A percentile compares a stretch with the other conserved stretches of the same genome.
Conservation (phyloP, 805 yeast species). For the Suhomyces canberraensis region DNA sequence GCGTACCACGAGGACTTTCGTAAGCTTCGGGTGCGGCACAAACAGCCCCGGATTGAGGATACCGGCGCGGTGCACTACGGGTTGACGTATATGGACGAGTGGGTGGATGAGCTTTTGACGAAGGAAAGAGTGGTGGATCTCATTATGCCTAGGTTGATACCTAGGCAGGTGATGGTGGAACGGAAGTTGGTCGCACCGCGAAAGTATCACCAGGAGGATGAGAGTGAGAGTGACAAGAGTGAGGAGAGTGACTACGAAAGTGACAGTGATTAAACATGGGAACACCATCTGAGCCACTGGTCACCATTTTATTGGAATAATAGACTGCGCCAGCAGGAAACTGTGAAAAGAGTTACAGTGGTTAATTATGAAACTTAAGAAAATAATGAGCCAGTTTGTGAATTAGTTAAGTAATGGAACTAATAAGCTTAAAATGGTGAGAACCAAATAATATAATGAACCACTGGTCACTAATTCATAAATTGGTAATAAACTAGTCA, state of each 20-base stretch:
- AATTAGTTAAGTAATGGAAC: too few species aligned
- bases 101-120: conserved; percentile 58
- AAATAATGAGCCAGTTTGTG: too few species aligned
- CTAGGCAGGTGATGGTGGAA: conserved; percentile 40
- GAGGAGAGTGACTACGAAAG: conserved; percentile 26
- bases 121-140: conserved; percentile 67
- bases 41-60: conserved; percentile 22
- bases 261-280: conserved; percentile 33
- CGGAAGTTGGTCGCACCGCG: conserved; percentile 40
- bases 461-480: too few species aligned
- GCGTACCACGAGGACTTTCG: conserved; percentile 62
- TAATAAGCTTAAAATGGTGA: too few species aligned
- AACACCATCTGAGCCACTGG: too few species aligned
- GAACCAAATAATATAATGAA: too few species aligned
- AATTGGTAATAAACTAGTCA: too few species aligned
- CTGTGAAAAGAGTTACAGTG: too few species aligned
- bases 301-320: too few species aligned
- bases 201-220: conserved; percentile 22
- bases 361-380: too few species aligned
- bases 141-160: conserved; percentile 61
- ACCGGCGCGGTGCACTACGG: conserved; percentile 32
- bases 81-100: conserved; percentile 62
- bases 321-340: too few species aligned
- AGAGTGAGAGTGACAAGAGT: conserved; percentile 14
- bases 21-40: conserved; percentile 49